phyloP scores from a whole-genome alignment of 2,329 filamentous ascomycete genomes.

The Claviceps sp. region DNA sequence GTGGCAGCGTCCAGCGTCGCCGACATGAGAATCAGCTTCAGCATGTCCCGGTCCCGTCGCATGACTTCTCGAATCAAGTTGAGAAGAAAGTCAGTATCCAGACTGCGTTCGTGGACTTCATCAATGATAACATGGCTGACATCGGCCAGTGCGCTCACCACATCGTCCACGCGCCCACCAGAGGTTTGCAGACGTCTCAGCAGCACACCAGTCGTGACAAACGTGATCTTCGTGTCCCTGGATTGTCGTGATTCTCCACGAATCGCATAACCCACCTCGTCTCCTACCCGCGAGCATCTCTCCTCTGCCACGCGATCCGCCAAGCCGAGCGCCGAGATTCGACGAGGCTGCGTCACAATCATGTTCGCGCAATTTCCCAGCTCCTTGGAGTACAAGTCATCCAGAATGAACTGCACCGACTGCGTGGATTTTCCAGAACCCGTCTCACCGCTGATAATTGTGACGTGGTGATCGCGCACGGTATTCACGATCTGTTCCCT shows the following conservation, averaged over 20 bases:
- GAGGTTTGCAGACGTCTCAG: slow-evolving; percentile 84
- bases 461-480: slow-evolving; percentile 69
- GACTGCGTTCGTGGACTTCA: slow-evolving; percentile 87
- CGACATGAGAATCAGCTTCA: slow-evolving; percentile 92
- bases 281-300: slow-evolving; percentile 65
- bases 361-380: slow-evolving; percentile 75
- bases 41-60: slow-evolving; percentile 56
- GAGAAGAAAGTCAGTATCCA: slow-evolving; percentile 89
- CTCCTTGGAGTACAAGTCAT: slow-evolving; percentile 68
- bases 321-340: slow-evolving; percentile 86
- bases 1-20: slow-evolving; percentile 82
- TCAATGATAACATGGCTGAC: slow-evolving; percentile 93
- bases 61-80: slow-evolving; percentile 78
- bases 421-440: slow-evolving; percentile 96
- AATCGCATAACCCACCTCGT: slow-evolving; percentile 85
- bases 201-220: slow-evolving; percentile 90
- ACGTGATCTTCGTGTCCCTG: slow-evolving; percentile 72
- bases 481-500: slow-evolving; percentile 63
- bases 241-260: slow-evolving; percentile 75
- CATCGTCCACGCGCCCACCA: slow-evolving; percentile 65
- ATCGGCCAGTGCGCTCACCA: slow-evolving; percentile 69
- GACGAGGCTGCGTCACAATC: slow-evolving; percentile 85
- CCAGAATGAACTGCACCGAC: slow-evolving; percentile 88
- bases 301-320: slow-evolving; percentile 93
- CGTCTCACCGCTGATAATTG: slow-evolving; percentile 93